These are phyloP conservation scores for Trichosporon sp. DNA, from an alignment of 1,284 basidiomycete genomes.

Conservation along the genomic window DNA sequence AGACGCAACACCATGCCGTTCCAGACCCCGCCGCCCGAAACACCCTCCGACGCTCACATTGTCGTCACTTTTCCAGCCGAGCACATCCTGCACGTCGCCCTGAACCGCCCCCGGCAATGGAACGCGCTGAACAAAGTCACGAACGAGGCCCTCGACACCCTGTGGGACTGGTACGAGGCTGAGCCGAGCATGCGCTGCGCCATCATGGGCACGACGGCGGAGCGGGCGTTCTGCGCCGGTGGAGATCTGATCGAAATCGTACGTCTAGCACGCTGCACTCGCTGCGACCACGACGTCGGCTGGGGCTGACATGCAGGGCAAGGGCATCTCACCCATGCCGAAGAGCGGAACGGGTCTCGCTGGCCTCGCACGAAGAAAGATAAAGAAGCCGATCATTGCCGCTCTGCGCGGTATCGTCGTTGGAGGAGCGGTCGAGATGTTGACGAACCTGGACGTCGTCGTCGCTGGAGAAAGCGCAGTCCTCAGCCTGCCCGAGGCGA, in stretches of 20 bases:
- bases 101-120: slow-evolving; percentile 27
- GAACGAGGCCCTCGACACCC: slow-evolving; percentile 18
- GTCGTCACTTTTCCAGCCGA: slow-evolving; percentile 26
- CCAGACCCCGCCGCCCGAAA: slow-evolving; percentile 18
- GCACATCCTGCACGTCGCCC: slow-evolving; percentile 30
- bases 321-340: not conserved
- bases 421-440: slow-evolving; percentile 32
- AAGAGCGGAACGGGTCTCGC: slow-evolving; percentile 21
- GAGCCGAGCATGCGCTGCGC: slow-evolving; percentile 28
- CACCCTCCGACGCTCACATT: slow-evolving; percentile 18
- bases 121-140: slow-evolving; percentile 24
- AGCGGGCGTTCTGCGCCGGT: slow-evolving; percentile 27
- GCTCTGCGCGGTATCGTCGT: slow-evolving; percentile 25
- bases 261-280: not conserved
- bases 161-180: slow-evolving; percentile 31
- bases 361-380: slow-evolving; percentile 15
- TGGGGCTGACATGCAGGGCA: not conserved
- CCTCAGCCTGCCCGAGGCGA: slow-evolving; percentile 27
- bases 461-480: slow-evolving; percentile 27
- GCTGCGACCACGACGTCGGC: not conserved
- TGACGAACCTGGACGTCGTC: slow-evolving; percentile 29
- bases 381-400: slow-evolving; percentile 27
- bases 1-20: slow-evolving; percentile 3
- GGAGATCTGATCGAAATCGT: slow-evolving; percentile 30
- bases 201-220: slow-evolving; percentile 27